Base-by-base conservation (phyloP, 495 filamentous ascomycete genomes). In the Glonium stellatum region DNA sequence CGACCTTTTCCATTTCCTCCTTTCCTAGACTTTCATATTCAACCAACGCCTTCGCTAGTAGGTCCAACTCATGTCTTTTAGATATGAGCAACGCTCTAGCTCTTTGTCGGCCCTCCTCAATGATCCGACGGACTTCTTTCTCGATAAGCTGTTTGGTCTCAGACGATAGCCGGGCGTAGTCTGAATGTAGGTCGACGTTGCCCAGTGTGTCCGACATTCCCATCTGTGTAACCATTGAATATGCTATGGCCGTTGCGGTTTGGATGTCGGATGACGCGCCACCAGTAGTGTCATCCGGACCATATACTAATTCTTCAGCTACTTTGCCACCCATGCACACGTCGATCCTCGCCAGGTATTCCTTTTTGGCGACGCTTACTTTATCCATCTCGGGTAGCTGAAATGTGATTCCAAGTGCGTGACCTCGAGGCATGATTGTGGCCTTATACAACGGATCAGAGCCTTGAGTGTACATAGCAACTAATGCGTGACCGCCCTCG, bases 401-500 rank as follows among this genome's bases (percentile, higher is more conserved):
- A 59, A 85, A 84, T 0, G 95, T 98, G 53, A 96, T 78, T 61
- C 93, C 93, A 10, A 97, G 79, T 9, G 87, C 79, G 67, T 84
- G 82, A 11, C 93, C 93, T 58, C 95, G 85, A 39, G 93, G 91
- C 69, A 98, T 88, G 60, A 98, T 90, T 5, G 93, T 98, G 57
- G 95, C 90, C 75, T 98, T 98, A 80, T 98, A 96, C 8, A 98
- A 76, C 4, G 87, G 88, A 37, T 78, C 82, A 18, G 84, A 79
- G 5, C 80, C 83, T 37, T 82, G 79, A 11, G 89, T 90, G 60
- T 89, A 89, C 70, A 95, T 82, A 23, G 83, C 85, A 65, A 97
- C 89, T 5, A 98, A 81, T 3, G 95, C 90, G 73, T 98, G 93
- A 1, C 93, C 93, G 58, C 91, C 93, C 73, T 98, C 93, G 74